phyloP scores from a whole-genome alignment of 345 rosid genomes.

The Linum lewisii region DNA sequence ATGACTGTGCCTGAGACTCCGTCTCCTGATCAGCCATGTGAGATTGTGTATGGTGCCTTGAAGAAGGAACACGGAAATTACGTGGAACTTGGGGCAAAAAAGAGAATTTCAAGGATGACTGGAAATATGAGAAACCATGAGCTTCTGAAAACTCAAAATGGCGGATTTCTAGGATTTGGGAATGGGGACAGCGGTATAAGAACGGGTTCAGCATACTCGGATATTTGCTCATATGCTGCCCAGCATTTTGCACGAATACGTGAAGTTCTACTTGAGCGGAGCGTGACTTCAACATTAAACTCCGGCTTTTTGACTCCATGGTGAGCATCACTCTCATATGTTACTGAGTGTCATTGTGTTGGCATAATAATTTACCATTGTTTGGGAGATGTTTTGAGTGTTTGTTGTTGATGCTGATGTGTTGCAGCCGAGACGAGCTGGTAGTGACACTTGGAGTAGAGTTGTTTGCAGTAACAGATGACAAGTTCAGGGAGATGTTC shows the following conservation, averaged over 20 bases:
- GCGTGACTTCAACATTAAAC: constrained; percentile 81
- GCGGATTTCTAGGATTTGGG: constrained; percentile 46
- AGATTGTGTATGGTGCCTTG: constrained; percentile 32
- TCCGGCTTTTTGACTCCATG: constrained; percentile 92
- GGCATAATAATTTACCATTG: background rate
- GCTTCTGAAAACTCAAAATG: constrained; percentile 48
- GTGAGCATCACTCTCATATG: constrained; percentile 31
- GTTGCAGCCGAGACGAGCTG: constrained; percentile 57
- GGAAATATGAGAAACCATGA: constrained; percentile 46
- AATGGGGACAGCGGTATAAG: constrained; percentile 43
- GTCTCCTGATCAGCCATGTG: constrained; percentile 91
- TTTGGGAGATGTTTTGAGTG: background rate
- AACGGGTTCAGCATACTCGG: constrained; percentile 64
- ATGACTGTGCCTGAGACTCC: constrained; percentile 98
- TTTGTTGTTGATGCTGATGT: background rate
- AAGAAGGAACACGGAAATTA: constrained; percentile 72
- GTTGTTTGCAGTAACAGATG: constrained; percentile 79
- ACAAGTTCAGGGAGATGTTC: constrained; percentile 91
- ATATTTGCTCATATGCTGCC: constrained; percentile 83
- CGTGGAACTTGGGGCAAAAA: constrained; percentile 62
- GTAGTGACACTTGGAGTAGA: constrained; percentile 82
- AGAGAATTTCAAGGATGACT: constrained; percentile 58
- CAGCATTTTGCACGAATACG: constrained; percentile 89
- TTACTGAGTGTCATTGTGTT: background rate
- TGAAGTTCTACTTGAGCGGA: constrained; percentile 82